Percentiles rank a stretch among this genome's conserved stretches.
These are phyloP conservation scores for Pseudisothecium myosuroides DNA, from an alignment of 225 moss, liverwort and hornwort species.

Conservation along the genomic window DNA sequence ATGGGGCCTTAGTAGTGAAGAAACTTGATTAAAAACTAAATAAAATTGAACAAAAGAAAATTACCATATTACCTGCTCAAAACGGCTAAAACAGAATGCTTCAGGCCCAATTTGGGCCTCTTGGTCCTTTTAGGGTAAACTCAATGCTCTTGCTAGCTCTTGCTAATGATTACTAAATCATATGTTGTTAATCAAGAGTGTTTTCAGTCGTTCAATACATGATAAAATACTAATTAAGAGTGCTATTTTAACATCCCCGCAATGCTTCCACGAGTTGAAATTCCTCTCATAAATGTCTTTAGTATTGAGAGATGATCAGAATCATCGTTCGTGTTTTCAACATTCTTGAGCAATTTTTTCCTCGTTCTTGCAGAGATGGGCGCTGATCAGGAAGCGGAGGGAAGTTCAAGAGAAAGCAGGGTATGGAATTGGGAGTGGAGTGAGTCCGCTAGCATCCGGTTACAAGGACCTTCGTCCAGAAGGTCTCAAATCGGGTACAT, in stretches of 20 bases:
- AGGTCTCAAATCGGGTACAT: conserved; percentile 1
- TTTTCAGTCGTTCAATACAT: neutral
- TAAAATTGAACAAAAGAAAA: neutral
- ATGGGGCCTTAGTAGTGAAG: neutral
- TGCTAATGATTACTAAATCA: neutral
- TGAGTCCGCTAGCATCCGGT: conserved; percentile 12
- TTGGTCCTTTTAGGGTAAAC: neutral
- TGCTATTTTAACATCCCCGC: neutral
- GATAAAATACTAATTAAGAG: neutral
- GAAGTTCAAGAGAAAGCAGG: conserved; percentile 66
- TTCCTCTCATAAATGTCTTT: neutral
- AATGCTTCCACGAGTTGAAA: neutral
- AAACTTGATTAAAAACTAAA: neutral
- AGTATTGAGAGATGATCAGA: neutral
- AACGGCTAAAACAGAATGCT: neutral
- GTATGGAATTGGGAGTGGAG: conserved; percentile 32
- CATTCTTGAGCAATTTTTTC: neutral
- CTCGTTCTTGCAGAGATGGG: conserved; percentile 70
- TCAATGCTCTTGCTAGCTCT: neutral
- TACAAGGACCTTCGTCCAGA: conserved; percentile 32
- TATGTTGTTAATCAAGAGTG: neutral
- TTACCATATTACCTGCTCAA: neutral
- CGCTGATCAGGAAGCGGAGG: conserved; percentile 77
- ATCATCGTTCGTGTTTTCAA: neutral
- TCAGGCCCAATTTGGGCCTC: neutral